Conservation (phyloP, 768 basidiomycete species). For the Russula emetica region DNA sequence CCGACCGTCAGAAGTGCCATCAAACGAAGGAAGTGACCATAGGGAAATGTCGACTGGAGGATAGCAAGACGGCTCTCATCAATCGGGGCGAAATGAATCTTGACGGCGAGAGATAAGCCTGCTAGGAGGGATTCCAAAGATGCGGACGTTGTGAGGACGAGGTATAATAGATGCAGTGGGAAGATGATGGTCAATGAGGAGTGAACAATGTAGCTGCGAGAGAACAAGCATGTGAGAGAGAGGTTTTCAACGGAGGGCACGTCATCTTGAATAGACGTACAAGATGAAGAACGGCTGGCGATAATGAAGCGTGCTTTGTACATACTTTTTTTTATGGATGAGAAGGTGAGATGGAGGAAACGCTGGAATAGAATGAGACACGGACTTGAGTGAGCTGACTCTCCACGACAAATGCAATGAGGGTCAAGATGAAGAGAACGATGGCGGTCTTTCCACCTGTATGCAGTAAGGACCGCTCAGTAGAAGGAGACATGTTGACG, state of each 20-base stretch:
- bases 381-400: slow-evolving; percentile 72
- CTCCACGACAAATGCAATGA: slow-evolving; percentile 73
- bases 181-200: slow-evolving; percentile 73
- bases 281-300: slow-evolving; percentile 87
- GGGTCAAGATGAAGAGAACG: slow-evolving; percentile 52
- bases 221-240: background rate
- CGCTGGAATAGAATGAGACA: background rate
- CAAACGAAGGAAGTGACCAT: slow-evolving; percentile 37
- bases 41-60: slow-evolving; percentile 30
- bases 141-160: slow-evolving; percentile 48
- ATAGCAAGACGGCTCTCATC: background rate
- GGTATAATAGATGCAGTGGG: slow-evolving; percentile 72
- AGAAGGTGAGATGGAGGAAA: slow-evolving; percentile 1
- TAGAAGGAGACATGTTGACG: background rate
- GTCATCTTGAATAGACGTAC: slow-evolving; percentile 40
- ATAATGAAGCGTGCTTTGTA: slow-evolving; percentile 72
- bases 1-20: slow-evolving; percentile 45
- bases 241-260: background rate
- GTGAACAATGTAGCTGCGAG: slow-evolving; percentile 77
- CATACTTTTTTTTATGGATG: slow-evolving; percentile 50
- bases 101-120: slow-evolving; percentile 50
- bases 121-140: slow-evolving; percentile 47
- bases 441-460: slow-evolving; percentile 47
- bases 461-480: slow-evolving; percentile 13
- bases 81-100: slow-evolving; percentile 31